Conservation (phyloP, 1,284 basidiomycete species). For the Melampsora americana region DNA sequence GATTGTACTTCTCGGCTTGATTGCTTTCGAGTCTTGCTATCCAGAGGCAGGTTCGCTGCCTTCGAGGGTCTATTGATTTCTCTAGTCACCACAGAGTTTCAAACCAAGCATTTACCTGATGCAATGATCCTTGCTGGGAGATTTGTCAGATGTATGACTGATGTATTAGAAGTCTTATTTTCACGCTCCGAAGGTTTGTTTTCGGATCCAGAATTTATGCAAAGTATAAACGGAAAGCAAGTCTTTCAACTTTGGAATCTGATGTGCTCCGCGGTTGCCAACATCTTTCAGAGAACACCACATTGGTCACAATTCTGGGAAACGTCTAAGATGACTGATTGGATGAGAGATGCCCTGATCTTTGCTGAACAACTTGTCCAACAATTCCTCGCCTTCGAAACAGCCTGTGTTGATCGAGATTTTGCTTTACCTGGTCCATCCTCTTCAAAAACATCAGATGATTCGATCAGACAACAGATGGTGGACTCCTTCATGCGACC, state of each 20-base stretch:
- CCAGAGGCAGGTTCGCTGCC: slow-evolving; percentile 64
- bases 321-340: slow-evolving; percentile 77
- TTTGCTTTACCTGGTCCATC: background rate
- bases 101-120: slow-evolving; percentile 68
- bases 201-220: slow-evolving; percentile 61
- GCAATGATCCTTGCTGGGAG: slow-evolving; percentile 79
- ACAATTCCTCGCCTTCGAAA: slow-evolving; percentile 73
- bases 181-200: slow-evolving; percentile 68
- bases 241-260: slow-evolving; percentile 70
- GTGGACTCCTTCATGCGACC: slow-evolving; percentile 72
- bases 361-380: slow-evolving; percentile 79
- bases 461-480: slow-evolving; percentile 63
- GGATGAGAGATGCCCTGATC: slow-evolving; percentile 95
- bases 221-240: slow-evolving; percentile 55
- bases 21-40: slow-evolving; percentile 73
- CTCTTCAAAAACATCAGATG: slow-evolving; percentile 12
- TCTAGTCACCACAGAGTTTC: slow-evolving; percentile 65
- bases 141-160: slow-evolving; percentile 82
- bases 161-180: slow-evolving; percentile 81
- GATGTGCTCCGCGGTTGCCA: slow-evolving; percentile 73
- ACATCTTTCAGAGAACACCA: slow-evolving; percentile 78
- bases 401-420: slow-evolving; percentile 59
- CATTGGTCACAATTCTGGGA: slow-evolving; percentile 76
- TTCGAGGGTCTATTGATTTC: slow-evolving; percentile 68
- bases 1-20: slow-evolving; percentile 69